Evolutionary conservation across 2,329 filamentous ascomycete genomes (phyloP), one percentile per base, ranked within the genome.

Genomic region (Aureobasidium pullulans): DNA sequence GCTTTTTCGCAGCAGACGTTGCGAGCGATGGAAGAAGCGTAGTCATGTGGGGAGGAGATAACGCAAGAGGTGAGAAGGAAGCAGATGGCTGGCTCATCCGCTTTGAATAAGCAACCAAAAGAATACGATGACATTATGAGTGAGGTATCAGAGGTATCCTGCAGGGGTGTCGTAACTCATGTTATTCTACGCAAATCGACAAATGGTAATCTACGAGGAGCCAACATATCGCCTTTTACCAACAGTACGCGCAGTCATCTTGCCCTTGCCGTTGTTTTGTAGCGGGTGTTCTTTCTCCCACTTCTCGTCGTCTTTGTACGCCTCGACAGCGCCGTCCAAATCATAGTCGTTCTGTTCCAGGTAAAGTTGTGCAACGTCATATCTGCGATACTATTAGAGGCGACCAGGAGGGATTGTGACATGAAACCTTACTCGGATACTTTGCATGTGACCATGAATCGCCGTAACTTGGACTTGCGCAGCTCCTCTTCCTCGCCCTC

Each of bases 391-490:
- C 58, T 64, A 66, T 77, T 65, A 77, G 73, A 64, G 28, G 28
- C 2, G 11, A 15, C 9, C 37, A 4, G n/a, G 5, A 11, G 31
- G 4, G 39, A 13, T 6, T 31, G 23, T 40, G 37, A n/a, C 6
- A 5, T 23, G 10, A 13, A 16, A 15, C 13, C 40, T 56, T 85
- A 92, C 77, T 92, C 87, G 28, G 82, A 76, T 31, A 89, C 86
- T 70, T 93, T 93, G 73, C 86, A 89, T 1, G 80, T 79, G 2
- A 90, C 84, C 89, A 92, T 92, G 78, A 87, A 93, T 62, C 87
- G 82, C 43, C 89, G 79, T 36, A 93, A 79, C 68, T 85, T 86
- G 16, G 76, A 79, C 73, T 89, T 92, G 63, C 84, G 80, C 52
- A 81, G 76, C 72, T 89, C 86, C 67, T 90, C 88, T 47, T 88